Evolutionary conservation across 2,329 filamentous ascomycete species (phyloP), one percentile per base, ranked within the genome.

Genomic region (Alternaria triticimaculans): DNA sequence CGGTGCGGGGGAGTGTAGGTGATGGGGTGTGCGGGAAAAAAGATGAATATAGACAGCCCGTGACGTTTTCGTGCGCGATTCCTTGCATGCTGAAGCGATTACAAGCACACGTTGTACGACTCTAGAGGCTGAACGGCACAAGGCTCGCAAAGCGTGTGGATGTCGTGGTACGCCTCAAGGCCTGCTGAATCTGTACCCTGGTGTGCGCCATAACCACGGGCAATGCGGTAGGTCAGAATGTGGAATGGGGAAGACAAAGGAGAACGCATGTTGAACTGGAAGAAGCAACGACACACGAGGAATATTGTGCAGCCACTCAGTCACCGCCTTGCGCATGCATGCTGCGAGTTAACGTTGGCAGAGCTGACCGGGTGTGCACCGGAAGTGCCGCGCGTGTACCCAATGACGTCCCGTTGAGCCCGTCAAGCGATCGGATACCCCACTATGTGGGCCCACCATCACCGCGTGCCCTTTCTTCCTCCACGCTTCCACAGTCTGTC

Each of bases 61-160:
- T 41, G 37, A 41, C 37, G 37, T 41, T 41, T 41, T 0, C 66
- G 73, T 74, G 70, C 67, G 69, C 71, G 70, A 75, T 74, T 73
- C 68, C 69, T 64, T 76, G 77, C 78, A 80, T 80, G 71, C 75
- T 78, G 73, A 69, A 70, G 68, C 70, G 72, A 75, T 69, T 62
- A 69, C 64, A 63, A 67, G 72, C 64, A 71, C 69, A 71, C 67
- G 73, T 70, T 71, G 78, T 80, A 75, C 67, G 55, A 78, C 72
- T 59, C 48, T 64, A 75, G 63, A 73, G 72, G 73, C 71, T 72
- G 67, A 71, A 63, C 63, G 62, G 62, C 64, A 67, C 69, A 73
- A 75, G 71, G 64, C 68, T 67, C 64, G 67, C 69, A 74, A 67
- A 68, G 8, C 67, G 51, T 33, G 67, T 64, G 65, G 57, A 65